Evolutionary conservation across 371 early-diverging fungal genomes (phyloP).

Genomic region (Umbelopsis sp.): DNA sequence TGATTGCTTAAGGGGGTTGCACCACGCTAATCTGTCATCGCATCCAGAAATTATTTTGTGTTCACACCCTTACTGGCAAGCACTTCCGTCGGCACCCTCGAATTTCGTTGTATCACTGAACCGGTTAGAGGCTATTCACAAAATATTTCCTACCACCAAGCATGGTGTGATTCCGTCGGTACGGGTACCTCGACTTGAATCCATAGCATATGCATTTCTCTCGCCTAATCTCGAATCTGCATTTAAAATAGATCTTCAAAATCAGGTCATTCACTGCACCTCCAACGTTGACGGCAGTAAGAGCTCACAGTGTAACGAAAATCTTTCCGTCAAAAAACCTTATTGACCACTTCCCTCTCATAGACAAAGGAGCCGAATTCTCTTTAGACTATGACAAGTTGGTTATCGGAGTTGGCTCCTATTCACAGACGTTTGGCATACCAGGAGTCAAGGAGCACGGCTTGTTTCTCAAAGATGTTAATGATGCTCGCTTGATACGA

Average conservation of each 20-base stretch:
- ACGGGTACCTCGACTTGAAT: not conserved
- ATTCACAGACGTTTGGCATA: conserved; percentile 73
- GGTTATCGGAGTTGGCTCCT: conserved; percentile 74
- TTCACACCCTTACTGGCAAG: conserved; percentile 86
- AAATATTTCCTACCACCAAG: conserved; percentile 67
- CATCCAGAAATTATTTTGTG: conserved; percentile 71
- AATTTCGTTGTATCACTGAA: conserved; percentile 79
- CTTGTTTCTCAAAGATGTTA: conserved; percentile 64
- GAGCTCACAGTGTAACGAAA: conserved; percentile 19
- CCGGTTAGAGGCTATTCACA: conserved; percentile 66
- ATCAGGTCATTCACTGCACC: conserved; percentile 39
- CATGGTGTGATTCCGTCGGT: conserved; percentile 63
- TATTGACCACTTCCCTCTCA: not conserved
- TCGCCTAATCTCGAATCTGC: not conserved
- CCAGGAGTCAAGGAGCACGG: conserved; percentile 72
- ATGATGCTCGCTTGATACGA: conserved; percentile 69
- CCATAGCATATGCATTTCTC: too few species aligned
- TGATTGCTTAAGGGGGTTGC: not conserved
- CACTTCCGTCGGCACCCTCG: conserved; percentile 82
- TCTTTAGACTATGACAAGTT: conserved; percentile 67
- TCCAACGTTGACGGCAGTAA: conserved; percentile 39
- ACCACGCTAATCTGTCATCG: conserved; percentile 16
- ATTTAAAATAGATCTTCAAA: conserved; percentile 26
- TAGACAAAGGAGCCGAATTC: conserved; percentile 18
- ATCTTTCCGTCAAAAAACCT: not conserved